phyloP scores from a whole-genome alignment of 1,284 basidiomycete species.

The Schizophyllum amplum region DNA sequence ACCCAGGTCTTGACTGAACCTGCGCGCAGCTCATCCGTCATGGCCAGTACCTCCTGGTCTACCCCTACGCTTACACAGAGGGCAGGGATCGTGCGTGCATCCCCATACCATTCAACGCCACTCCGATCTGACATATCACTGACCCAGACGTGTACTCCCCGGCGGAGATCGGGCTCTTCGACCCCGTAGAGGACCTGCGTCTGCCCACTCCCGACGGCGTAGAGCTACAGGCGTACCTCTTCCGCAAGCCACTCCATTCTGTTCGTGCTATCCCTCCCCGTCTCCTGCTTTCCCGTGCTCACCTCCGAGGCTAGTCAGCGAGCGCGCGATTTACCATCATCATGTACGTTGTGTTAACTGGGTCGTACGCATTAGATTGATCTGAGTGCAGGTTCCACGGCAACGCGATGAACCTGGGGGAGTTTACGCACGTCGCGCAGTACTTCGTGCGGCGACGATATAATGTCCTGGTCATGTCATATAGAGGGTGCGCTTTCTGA shows the following conservation, averaged over 20 bases:
- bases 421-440: slow-evolving; percentile 15
- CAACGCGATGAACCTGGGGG: slow-evolving; percentile 27
- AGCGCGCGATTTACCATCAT: background rate
- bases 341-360: background rate
- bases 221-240: slow-evolving; percentile 1
- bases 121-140: background rate
- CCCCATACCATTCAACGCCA: background rate
- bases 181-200: background rate
- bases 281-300: background rate
- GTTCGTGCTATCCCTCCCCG: background rate
- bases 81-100: background rate
- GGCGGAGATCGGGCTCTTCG: background rate
- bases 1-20: background rate
- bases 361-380: slow-evolving; percentile 3
- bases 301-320: background rate
- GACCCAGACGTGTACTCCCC: background rate
- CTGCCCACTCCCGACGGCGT: slow-evolving; percentile 1
- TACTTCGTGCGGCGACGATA: slow-evolving; percentile 22
- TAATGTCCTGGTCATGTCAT: slow-evolving; percentile 30
- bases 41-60: slow-evolving; percentile 1
- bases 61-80: background rate
- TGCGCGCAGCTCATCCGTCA: background rate
- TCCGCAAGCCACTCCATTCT: background rate
- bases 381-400: slow-evolving; percentile 35
- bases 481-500: slow-evolving; percentile 29